Evolutionary conservation across 345 rosid genomes (phyloP), one percentile per base, ranked within the genome.

Genomic region (Draba incana): DNA sequence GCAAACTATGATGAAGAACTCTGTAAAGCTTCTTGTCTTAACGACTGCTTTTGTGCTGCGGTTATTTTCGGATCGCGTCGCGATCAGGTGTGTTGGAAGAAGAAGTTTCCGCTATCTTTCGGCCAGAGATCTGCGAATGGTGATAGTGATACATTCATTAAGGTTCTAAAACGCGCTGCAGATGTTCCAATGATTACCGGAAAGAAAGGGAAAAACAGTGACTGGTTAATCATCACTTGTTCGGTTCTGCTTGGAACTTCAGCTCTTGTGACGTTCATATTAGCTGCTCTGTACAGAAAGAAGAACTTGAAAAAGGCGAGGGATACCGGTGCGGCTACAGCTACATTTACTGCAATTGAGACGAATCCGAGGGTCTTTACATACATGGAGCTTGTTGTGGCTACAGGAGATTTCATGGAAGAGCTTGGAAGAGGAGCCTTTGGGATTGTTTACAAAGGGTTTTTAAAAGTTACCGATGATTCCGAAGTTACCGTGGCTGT

Each of bases 41-140:
- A 2, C 8, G 92, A 81, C 60, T 87, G 91, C 62, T 75, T 78
- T n/a, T 89, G 93, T 31, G 85, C 67, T 11, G 84, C 77, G 20
- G 86, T 84, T 10, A 64, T 75, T 48, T 73, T 45, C 9, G 70
- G 67, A 57, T 10, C 13, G 0, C 6, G 6, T 35, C 9, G 39
- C 3, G 62, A 71, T 5, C 10, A 16, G 1, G 15, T 33, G 0
- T 82, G 88, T 39, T 78, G 79, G 84, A 88, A 85, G 78, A 84
- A 85, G 84, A 83, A 42, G 66, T 49, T 31, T 42, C 87, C 88
- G 4, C 57, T 84, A 8, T 74, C 82, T 2, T 79, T 80, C 24
- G 90, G 90, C 5, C 49, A 3, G 49, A 9, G 46, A 53, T 72
- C 57, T 62, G 8, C 62, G 1, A 2, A 16, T 1, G 6, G 23